Evolutionary conservation across 148 eudicot genomes (phyloP), one percentile per base, ranked within the genome.

Genomic region (Amaranthus hypochondriacus): DNA sequence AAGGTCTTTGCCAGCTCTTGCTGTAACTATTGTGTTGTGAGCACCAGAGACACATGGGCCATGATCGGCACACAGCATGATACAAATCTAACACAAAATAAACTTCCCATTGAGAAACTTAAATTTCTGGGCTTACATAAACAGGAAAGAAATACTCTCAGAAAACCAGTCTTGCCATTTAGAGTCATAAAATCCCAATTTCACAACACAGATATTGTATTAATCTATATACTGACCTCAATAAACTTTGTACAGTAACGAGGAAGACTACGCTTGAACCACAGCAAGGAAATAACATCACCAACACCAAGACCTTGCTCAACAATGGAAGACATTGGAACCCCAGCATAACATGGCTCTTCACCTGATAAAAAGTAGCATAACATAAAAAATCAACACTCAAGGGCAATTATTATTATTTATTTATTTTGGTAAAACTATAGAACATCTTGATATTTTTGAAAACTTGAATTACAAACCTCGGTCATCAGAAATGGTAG

Each of bases 21-120:
- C 99, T 46, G 99, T 92, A 58, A 95, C 99, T 64, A 95, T 95
- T 66, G 97, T 87, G 76, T 89, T 95, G 89, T 95, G 98, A 74
- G 98, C 98, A 78, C 97, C 97, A 73, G 98, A 95, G 50, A 90
- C 98, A 80, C 98, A 95, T 43, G 98, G 98, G 77, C 98, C 98
- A 76, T 95, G 96, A 82, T 95, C 98, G 63, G 98, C 98, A 85
- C 98, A 95, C 79, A 95, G 61, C 97, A 95, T 92, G 71, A 95
- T 70, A 72, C 98, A 92, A 28, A 95, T 95, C 98, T 95, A 88
- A 69, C 48, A 59, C 55, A 10, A 48, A 76, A 44, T 51, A 74
- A 56, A 53, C 13, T 18, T 44, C 3, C 69, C 42, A 4, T 6
- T 5, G 9, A 12, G 49, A n/a, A 9, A 66, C 50, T 21, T 46